Percentiles rank a stretch among this genome's conserved stretches.
Conservation (phyloP, 108 stramenopile genomes). For the Fragilaria radians region DNA sequence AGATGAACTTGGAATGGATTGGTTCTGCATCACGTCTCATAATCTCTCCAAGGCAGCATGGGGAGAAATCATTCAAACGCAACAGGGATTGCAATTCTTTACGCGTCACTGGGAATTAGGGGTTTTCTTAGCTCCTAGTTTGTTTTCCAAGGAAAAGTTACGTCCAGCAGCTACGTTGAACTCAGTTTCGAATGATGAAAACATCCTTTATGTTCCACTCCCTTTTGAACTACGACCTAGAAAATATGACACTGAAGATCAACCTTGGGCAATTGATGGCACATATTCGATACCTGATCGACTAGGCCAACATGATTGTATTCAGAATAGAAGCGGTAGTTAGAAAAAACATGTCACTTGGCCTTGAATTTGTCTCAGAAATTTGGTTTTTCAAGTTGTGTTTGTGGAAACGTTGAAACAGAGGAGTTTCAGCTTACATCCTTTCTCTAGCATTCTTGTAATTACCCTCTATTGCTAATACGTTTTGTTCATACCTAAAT, state of each 20-base stretch:
- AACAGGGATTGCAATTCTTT: conserved; percentile 25
- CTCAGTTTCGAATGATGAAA: neutral
- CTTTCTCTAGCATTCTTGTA: no score
- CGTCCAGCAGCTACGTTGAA: neutral
- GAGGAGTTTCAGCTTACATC: no score
- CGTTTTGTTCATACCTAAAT: no score
- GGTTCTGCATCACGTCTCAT: conserved; percentile 55
- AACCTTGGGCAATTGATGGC: conserved; percentile 31
- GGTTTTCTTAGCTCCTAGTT: conserved; percentile 50
- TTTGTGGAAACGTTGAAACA: no score
- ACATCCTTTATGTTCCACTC: conserved; percentile 17
- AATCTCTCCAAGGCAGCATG: conserved; percentile 74
- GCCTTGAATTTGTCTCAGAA: no score
- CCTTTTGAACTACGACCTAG: conserved; percentile 27
- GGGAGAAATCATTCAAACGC: conserved; percentile 52
- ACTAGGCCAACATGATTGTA: conserved; percentile 5
- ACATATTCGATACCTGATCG: conserved; percentile 4
- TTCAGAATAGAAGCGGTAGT: no score
- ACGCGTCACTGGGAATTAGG: conserved; percentile 71
- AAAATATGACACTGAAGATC: conserved; percentile 17
- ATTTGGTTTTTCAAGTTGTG: no score
- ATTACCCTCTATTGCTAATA: no score
- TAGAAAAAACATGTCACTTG: no score
- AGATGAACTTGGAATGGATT: conserved; percentile 28
- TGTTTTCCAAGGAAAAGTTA: conserved; percentile 18